Evolutionary conservation across 805 yeast genomes (phyloP).

Genomic region (Teunomyces lycoperdinae): DNA sequence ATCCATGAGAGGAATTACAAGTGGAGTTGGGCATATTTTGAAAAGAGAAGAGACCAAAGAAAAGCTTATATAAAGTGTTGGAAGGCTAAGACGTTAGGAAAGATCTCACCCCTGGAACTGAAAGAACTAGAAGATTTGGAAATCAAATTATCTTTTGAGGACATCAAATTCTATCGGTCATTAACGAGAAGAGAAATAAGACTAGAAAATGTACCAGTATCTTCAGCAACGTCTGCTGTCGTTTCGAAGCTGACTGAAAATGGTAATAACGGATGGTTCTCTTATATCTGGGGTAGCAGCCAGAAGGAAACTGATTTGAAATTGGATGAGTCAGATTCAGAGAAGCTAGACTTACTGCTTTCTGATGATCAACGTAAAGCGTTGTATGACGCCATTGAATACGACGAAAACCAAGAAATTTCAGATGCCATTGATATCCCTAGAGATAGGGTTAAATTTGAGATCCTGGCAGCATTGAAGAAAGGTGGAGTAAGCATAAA

Average conservation of each 20-base stretch:
- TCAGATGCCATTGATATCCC: constrained; percentile 63
- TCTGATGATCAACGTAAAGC: constrained; percentile 89
- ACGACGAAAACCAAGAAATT: constrained; percentile 59
- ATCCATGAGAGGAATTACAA: constrained; percentile 75
- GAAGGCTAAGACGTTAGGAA: constrained; percentile 53
- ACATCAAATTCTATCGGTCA: constrained; percentile 80
- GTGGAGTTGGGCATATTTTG: constrained; percentile 88
- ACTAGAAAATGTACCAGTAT: constrained; percentile 43
- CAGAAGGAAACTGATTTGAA: constrained; percentile 13
- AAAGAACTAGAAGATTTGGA: constrained; percentile 55
- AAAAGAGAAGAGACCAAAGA: constrained; percentile 69
- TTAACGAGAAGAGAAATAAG: constrained; percentile 66
- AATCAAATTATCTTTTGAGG: constrained; percentile 62
- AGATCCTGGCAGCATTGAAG: constrained; percentile 63
- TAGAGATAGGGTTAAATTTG: constrained; percentile 65
- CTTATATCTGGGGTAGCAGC: constrained; percentile 62
- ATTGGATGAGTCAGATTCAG: constrained; percentile 39
- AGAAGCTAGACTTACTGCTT: constrained; percentile 35
- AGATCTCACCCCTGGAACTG: constrained; percentile 18
- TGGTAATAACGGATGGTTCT: constrained; percentile 56
- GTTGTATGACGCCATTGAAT: constrained; percentile 89
- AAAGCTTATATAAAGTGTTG: constrained; percentile 64
- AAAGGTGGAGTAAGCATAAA: constrained; percentile 74
- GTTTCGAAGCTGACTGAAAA: not conserved
- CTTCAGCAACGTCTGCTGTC: not conserved